Conservation (phyloP, 2,329 filamentous ascomycete species). For the Aspergillus pseudoviridinutans region DNA sequence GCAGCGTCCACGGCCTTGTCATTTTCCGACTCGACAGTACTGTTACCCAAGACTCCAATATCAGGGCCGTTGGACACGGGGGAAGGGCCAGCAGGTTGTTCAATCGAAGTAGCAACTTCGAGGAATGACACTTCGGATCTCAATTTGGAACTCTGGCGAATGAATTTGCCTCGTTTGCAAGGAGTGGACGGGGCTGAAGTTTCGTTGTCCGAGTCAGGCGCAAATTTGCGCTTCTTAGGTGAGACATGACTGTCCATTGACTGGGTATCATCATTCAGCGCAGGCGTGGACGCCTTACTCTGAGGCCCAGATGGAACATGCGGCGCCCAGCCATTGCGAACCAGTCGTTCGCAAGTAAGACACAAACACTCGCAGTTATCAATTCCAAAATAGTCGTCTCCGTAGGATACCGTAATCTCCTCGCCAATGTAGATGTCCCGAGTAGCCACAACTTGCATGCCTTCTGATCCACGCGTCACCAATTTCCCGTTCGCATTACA, state of each 20-base stretch:
- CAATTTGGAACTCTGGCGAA: constrained; percentile 32
- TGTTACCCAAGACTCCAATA: constrained; percentile 1
- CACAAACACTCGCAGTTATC: constrained; percentile 95
- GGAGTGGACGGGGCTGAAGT: constrained; percentile 24
- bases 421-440: constrained; percentile 80
- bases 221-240: constrained; percentile 27
- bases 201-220: constrained; percentile 26
- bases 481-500: constrained; percentile 88
- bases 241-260: constrained; percentile 13
- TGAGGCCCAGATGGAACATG: constrained; percentile 34
- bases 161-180: constrained; percentile 31
- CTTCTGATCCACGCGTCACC: constrained; percentile 75
- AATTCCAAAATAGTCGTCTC: constrained; percentile 91
- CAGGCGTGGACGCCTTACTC: constrained; percentile 32
- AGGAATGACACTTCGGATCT: constrained; percentile 34
- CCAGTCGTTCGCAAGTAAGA: constrained; percentile 71
- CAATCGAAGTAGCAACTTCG: constrained; percentile 23
- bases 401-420: constrained; percentile 95
- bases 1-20: constrained; percentile 7
- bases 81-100: constrained; percentile 13
- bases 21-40: constrained; percentile 2
- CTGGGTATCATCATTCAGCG: constrained; percentile 21
- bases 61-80: constrained; percentile 4
- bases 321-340: constrained; percentile 78
- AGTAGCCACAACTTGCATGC: constrained; percentile 85